phyloP scores from a whole-genome alignment of 2,329 filamentous ascomycete genomes.

The Truncatella angustata region DNA sequence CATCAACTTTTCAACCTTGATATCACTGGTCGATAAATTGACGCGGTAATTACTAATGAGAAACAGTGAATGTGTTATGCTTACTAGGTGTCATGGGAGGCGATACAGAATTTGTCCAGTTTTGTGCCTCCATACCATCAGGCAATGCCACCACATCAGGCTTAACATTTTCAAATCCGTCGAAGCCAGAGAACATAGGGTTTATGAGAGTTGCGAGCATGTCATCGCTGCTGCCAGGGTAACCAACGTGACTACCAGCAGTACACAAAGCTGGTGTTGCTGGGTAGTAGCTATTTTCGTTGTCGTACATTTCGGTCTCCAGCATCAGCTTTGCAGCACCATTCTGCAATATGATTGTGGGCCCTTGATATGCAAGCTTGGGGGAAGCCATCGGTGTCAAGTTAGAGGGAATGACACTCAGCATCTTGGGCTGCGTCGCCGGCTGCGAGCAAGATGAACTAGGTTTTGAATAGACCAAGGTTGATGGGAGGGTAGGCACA shows the following conservation, averaged over 20 bases:
- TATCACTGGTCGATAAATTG: not conserved
- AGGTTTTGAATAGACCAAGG: constrained; percentile 64
- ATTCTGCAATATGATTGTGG: constrained; percentile 54
- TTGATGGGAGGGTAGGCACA: constrained; percentile 58
- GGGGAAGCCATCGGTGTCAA: constrained; percentile 77
- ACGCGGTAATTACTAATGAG: no score
- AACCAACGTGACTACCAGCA: constrained; percentile 81
- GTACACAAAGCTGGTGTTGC: constrained; percentile 85
- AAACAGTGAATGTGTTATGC: constrained; percentile 35
- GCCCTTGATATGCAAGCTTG: constrained; percentile 71
- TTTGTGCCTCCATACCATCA: constrained; percentile 70
- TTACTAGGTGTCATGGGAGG: constrained; percentile 90
- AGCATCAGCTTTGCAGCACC: constrained; percentile 54
- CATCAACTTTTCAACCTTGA: not conserved
- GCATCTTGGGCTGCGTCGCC: constrained; percentile 43
- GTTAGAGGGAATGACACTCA: constrained; percentile 57
- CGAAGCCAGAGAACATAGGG: constrained; percentile 72
- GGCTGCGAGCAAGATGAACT: constrained; percentile 64
- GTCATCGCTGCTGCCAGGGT: constrained; percentile 71
- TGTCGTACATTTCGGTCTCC: constrained; percentile 70
- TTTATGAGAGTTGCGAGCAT: constrained; percentile 80
- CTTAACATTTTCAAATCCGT: constrained; percentile 66
- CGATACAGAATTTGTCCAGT: constrained; percentile 76
- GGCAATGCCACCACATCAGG: constrained; percentile 68
- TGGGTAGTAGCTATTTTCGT: constrained; percentile 69